phyloP scores from a whole-genome alignment of 2,329 filamentous ascomycete species.

The Sporothrix pseudoabietina region DNA sequence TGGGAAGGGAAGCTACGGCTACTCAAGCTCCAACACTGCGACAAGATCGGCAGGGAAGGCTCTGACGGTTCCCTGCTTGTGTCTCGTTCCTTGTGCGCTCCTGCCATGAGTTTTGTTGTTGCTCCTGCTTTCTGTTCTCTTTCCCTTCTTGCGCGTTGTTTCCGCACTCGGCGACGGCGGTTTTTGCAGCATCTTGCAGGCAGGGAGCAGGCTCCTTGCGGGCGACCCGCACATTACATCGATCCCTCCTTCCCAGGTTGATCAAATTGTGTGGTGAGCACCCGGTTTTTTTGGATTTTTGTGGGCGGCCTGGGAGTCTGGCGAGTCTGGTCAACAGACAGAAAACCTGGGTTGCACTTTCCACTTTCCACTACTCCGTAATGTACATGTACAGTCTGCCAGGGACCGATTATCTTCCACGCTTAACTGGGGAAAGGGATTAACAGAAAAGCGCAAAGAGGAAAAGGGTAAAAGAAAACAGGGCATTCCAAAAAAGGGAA shows the following conservation, averaged over 20 bases:
- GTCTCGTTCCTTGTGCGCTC: background rate
- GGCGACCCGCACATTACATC: background rate
- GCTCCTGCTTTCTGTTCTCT: background rate
- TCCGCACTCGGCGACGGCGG: background rate
- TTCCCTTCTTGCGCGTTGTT: background rate
- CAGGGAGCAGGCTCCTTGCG: background rate
- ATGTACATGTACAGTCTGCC: no score
- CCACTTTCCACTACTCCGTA: slow-evolving; percentile 15
- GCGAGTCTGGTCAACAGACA: background rate
- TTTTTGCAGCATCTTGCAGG: background rate
- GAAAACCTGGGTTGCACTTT: background rate
- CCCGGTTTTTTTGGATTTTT: background rate
- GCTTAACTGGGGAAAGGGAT: slow-evolving; percentile 12
- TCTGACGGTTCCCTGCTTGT: background rate
- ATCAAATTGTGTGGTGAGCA: slow-evolving; percentile 1
- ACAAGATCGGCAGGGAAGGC: slow-evolving; percentile 11
- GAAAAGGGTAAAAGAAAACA: slow-evolving; percentile 19
- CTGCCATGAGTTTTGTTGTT: background rate
- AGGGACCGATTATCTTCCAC: slow-evolving; percentile 1
- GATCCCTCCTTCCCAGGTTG: slow-evolving; percentile 23
- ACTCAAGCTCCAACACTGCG: slow-evolving; percentile 7
- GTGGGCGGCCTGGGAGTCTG: background rate
- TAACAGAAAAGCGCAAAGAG: background rate
- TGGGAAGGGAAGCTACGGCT: background rate
- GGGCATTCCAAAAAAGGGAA: slow-evolving; percentile 11